Evolutionary conservation across 768 basidiomycete genomes (phyloP).

Genomic region (Suillus ampliporus): DNA sequence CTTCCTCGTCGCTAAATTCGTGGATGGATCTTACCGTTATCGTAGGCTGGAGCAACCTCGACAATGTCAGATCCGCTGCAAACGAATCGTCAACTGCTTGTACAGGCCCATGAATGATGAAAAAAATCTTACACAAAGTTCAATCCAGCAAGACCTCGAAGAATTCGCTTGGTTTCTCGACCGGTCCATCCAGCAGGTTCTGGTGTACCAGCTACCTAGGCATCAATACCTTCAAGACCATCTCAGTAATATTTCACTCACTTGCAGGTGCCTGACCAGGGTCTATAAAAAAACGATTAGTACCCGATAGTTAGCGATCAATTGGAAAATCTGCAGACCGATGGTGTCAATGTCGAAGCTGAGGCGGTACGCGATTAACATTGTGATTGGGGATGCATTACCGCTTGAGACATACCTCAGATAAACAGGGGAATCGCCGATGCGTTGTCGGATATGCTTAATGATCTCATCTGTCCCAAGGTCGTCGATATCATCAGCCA

Average conservation of each 20-base stretch:
- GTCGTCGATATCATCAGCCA: constrained; percentile 80
- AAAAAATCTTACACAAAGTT: constrained; percentile 68
- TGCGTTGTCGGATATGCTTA: constrained; percentile 62
- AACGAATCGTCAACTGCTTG: neutral
- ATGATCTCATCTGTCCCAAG: constrained; percentile 70
- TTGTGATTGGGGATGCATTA: neutral
- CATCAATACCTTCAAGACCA: neutral
- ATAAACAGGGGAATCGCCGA: constrained; percentile 75
- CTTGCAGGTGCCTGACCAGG: constrained; percentile 76
- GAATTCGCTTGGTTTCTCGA: constrained; percentile 73
- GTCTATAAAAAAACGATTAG: constrained; percentile 42
- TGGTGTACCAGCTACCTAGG: constrained; percentile 67
- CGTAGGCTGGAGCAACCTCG: constrained; percentile 78
- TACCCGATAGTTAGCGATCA: neutral
- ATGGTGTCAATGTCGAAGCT: constrained; percentile 80
- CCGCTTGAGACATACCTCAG: constrained; percentile 44
- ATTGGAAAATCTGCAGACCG: constrained; percentile 42
- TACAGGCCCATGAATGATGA: neutral
- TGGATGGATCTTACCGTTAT: constrained; percentile 53
- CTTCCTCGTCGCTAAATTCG: constrained; percentile 1
- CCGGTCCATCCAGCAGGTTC: constrained; percentile 82
- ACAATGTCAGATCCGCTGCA: constrained; percentile 74
- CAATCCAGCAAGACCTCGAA: constrained; percentile 72
- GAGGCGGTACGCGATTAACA: neutral
- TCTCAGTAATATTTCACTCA: constrained; percentile 33